Evolutionary conservation across 164 flowering plant species (phyloP).

Genomic region (Sedum album): DNA sequence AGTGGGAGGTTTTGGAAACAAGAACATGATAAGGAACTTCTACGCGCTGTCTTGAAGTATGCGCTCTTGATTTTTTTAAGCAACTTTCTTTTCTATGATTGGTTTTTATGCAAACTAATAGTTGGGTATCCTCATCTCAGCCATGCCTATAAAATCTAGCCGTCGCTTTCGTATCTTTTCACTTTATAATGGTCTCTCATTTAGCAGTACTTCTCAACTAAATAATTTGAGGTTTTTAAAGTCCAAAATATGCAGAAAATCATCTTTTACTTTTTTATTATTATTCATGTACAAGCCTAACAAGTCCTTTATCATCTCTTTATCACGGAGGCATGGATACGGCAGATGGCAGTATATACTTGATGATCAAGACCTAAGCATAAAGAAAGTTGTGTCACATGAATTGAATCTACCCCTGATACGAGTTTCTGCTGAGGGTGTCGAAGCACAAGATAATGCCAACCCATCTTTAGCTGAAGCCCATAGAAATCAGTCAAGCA

Average conservation of each 20-base stretch:
- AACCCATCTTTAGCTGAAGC: constrained; percentile 21
- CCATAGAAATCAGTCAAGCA: constrained; percentile 23
- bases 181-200: too few species aligned
- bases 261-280: not conserved
- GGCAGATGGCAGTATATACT: constrained; percentile 99
- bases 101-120: not conserved
- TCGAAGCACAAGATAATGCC: constrained; percentile 36
- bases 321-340: constrained; percentile 75
- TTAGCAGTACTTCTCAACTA: too few species aligned
- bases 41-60: constrained; percentile 82
- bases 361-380: constrained; percentile 75
- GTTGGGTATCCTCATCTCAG: not conserved
- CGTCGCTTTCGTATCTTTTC: too few species aligned
- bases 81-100: not conserved
- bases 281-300: not conserved
- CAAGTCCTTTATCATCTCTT: not conserved
- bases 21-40: constrained; percentile 56
- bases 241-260: not conserved
- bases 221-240: not conserved
- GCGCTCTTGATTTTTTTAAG: constrained; percentile 10
- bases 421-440: constrained; percentile 41
- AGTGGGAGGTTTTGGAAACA: constrained; percentile 81
- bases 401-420: constrained; percentile 70
- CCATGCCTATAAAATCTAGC: too few species aligned
- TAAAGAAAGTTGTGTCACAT: constrained; percentile 75